Base-by-base conservation (phyloP, 1,284 basidiomycete species). In the Porogramme epimiltina region DNA sequence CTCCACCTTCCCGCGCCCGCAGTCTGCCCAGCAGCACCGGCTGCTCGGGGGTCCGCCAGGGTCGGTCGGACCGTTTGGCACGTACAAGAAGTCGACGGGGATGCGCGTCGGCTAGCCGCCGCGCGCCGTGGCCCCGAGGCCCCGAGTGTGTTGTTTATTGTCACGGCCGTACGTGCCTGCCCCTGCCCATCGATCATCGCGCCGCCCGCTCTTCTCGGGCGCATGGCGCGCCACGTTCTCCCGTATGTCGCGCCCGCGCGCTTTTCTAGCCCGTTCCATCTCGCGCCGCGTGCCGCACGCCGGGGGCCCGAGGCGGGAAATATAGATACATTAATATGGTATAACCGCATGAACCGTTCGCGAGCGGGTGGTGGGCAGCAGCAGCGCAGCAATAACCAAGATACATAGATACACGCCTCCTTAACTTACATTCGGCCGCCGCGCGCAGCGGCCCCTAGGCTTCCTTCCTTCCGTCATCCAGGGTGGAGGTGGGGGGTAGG, bases 21-120 rank as follows among this genome's bases (percentile, higher is more conserved):
- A n/a, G n/a, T n/a, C n/a, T n/a, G n/a, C n/a, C n/a, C n/a, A 46
- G 46, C 68, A 69, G 59, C 66, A 60, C 47, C 65, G 63, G 49
- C 61, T 67, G 52, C 55, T 71, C 15, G 74, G 75, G 26, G 75
- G 74, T 5, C 66, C 68, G 22, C 67, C 67, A 45, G 74, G 76
- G n/a, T 73, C 70, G 1, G 75, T 78, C 3, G 76, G 76, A 4
- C 74, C 76, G 22, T 76, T 72, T 51, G 74, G 76, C 33, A 76
- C 75, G 16, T 77, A 69, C 51, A 78, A 76, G 54, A 65, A 58
- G 50, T 31, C 25, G 15, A 2, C 24, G 26, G 41, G 28, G 18
- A 25, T 13, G 46, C 34, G 34, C 34, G 22, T 34, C 26, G 22
- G 15, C 18, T 28, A 26, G 11, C 18, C 19, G 16, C 6, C 11